A percentile compares a stretch with the other conserved stretches of the same genome.
Evolutionary conservation across 2,329 filamentous ascomycete species (phyloP).

Genomic region (Cladosporium sp.): DNA sequence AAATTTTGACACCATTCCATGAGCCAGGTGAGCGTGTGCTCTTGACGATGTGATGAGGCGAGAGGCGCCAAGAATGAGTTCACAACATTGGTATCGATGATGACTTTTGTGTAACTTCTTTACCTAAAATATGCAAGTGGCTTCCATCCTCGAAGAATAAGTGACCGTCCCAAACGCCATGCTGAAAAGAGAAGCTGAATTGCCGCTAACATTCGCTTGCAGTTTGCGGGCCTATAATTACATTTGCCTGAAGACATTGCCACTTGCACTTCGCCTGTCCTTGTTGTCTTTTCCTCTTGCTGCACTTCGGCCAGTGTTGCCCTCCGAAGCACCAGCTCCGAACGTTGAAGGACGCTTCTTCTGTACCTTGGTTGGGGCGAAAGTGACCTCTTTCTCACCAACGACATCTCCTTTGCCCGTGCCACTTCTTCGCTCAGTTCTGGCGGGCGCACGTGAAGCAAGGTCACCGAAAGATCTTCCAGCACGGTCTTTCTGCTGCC

Average conservation of each 20-base stretch:
- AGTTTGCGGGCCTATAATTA: background rate
- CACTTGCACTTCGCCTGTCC: conserved; percentile 67
- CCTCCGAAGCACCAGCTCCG: conserved; percentile 7
- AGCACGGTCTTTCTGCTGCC: conserved; percentile 36
- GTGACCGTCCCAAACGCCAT: conserved; percentile 8
- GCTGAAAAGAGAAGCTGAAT: conserved; percentile 2
- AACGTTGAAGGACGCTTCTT: conserved; percentile 25
- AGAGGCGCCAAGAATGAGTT: too few relatives aligned
- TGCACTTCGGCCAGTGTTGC: conserved; percentile 21
- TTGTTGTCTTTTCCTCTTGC: conserved; percentile 30
- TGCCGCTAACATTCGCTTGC: background rate
- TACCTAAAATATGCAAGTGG: too few relatives aligned
- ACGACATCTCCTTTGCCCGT: conserved; percentile 35
- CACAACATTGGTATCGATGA: too few relatives aligned
- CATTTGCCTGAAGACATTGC: conserved; percentile 65
- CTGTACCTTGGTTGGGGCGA: conserved; percentile 56
- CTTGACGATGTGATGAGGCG: too few relatives aligned
- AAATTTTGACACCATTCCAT: too few relatives aligned
- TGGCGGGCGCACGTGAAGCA: conserved; percentile 33
- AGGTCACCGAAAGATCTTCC: conserved; percentile 57
- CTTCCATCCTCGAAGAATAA: background rate
- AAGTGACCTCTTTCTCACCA: conserved; percentile 64
- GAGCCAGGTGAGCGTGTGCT: too few relatives aligned
- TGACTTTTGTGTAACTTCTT: too few relatives aligned
- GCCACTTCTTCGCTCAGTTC: conserved; percentile 20